phyloP scores from a whole-genome alignment of 176 grass and related monocot genomes.

The Hsuehochloa calcarea region DNA sequence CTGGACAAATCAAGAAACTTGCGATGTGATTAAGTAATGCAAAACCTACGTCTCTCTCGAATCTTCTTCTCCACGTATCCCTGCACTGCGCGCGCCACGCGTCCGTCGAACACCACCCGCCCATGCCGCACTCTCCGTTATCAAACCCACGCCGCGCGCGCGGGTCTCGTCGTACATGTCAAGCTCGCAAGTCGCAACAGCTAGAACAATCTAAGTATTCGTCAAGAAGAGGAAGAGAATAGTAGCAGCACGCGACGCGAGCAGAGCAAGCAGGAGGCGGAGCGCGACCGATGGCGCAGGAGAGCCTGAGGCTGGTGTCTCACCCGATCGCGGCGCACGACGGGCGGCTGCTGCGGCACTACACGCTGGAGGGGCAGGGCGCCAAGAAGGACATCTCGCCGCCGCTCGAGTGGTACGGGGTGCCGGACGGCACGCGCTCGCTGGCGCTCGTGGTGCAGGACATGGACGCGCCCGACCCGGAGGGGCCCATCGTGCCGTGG shows the following conservation, averaged over 20 bases:
- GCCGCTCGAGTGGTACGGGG: slow-evolving; percentile 91
- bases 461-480: slow-evolving; percentile 46
- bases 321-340: slow-evolving; percentile 46
- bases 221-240: neutral
- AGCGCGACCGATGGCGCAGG: slow-evolving; percentile 39
- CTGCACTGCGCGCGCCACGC: slow-evolving; percentile 14
- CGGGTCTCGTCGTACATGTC: neutral
- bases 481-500: slow-evolving; percentile 59
- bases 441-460: slow-evolving; percentile 81
- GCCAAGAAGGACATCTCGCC: slow-evolving; percentile 81
- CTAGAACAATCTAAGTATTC: neutral
- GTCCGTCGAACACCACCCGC: neutral
- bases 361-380: slow-evolving; percentile 71
- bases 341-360: slow-evolving; percentile 67
- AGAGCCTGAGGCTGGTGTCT: slow-evolving; percentile 76
- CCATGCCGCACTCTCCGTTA: neutral
- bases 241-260: too few relatives aligned
- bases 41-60: neutral
- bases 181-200: neutral
- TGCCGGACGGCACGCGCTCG: slow-evolving; percentile 62
- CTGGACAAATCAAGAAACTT: neutral
- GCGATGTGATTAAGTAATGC: neutral
- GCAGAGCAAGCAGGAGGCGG: too few relatives aligned
- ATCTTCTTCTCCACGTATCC: slow-evolving; percentile 39
- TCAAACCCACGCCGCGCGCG: neutral